Conservation (phyloP, 768 basidiomycete species). For the Boletus tomentosulus region DNA sequence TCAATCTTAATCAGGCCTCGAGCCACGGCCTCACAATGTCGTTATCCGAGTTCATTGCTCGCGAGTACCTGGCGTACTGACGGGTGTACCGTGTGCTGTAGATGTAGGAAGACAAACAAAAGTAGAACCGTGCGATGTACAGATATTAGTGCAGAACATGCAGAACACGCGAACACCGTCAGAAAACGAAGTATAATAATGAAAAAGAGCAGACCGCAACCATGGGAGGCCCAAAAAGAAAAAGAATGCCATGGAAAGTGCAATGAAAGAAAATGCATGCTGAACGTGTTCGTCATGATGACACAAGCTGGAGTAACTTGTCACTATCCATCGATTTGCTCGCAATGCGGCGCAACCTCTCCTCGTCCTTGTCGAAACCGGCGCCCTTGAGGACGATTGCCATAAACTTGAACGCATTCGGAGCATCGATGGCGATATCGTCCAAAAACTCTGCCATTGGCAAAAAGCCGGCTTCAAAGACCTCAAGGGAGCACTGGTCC, state of each 20-base stretch:
- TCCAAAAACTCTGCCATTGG: slow-evolving; percentile 74
- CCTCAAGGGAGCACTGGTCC: slow-evolving; percentile 50
- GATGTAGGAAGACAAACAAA: slow-evolving; percentile 17
- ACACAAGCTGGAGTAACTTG: slow-evolving; percentile 55
- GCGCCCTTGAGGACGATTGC: slow-evolving; percentile 72
- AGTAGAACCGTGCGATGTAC: slow-evolving; percentile 20
- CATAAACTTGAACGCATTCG: slow-evolving; percentile 75
- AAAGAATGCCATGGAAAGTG: slow-evolving; percentile 11
- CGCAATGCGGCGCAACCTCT: slow-evolving; percentile 50
- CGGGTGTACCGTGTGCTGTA: slow-evolving; percentile 24
- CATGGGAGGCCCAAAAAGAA: slow-evolving; percentile 11
- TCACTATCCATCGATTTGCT: slow-evolving; percentile 59
- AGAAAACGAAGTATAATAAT: slow-evolving; percentile 18
- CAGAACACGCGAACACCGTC: slow-evolving; percentile 23
- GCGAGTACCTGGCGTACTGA: slow-evolving; percentile 21
- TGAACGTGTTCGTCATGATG: slow-evolving; percentile 29
- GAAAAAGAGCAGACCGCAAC: slow-evolving; percentile 8
- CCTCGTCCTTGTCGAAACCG: slow-evolving; percentile 54
- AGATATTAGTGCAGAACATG: slow-evolving; percentile 30
- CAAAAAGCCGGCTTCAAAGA: slow-evolving; percentile 73
- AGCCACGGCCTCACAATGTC: not conserved
- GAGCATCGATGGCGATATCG: slow-evolving; percentile 87
- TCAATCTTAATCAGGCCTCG: not conserved
- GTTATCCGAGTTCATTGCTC: slow-evolving; percentile 22
- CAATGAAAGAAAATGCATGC: slow-evolving; percentile 9